Conservation (phyloP, 495 filamentous ascomycete species). For the Aspergillus bridgeri region DNA sequence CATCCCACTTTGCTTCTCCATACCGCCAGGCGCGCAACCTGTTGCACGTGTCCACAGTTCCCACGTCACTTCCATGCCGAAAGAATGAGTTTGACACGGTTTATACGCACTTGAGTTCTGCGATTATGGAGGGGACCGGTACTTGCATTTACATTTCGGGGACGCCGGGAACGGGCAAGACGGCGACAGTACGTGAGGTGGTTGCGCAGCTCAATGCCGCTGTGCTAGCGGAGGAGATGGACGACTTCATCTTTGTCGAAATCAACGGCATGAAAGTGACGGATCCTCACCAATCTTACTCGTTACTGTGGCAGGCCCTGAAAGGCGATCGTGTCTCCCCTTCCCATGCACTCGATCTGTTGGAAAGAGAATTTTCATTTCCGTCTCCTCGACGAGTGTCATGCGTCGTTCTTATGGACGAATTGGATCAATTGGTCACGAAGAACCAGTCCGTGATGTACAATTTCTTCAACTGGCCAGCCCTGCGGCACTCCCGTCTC, state of each 20-base stretch:
- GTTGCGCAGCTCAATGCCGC: slow-evolving; percentile 82
- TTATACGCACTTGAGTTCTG: slow-evolving; percentile 88
- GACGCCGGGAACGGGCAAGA: slow-evolving; percentile 97
- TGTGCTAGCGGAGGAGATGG: slow-evolving; percentile 85
- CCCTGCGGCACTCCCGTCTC: slow-evolving; percentile 79
- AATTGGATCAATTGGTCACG: slow-evolving; percentile 96
- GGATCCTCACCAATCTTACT: slow-evolving; percentile 95
- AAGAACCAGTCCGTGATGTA: slow-evolving; percentile 99
- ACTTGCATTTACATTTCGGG: slow-evolving; percentile 99
- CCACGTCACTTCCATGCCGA: slow-evolving; percentile 82
- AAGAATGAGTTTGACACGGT: slow-evolving; percentile 89
- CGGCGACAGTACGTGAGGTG: slow-evolving; percentile 94
- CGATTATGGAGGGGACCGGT: slow-evolving; percentile 89
- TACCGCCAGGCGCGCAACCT: slow-evolving; percentile 86
- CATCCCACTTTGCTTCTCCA: slow-evolving; percentile 71
- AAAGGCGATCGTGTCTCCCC: slow-evolving; percentile 90
- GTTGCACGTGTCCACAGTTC: slow-evolving; percentile 91
- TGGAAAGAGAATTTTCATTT: slow-evolving; percentile 87
- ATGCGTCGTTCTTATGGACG: slow-evolving; percentile 98
- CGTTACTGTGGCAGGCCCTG: slow-evolving; percentile 92
- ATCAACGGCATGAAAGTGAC: slow-evolving; percentile 99
- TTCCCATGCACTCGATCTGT: slow-evolving; percentile 82
- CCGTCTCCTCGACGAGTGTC: slow-evolving; percentile 88
- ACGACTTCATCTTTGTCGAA: slow-evolving; percentile 99
- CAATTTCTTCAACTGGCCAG: slow-evolving; percentile 99